phyloP scores from a whole-genome alignment of 179 eudicot genomes.

The Heliamphora pulchella region DNA sequence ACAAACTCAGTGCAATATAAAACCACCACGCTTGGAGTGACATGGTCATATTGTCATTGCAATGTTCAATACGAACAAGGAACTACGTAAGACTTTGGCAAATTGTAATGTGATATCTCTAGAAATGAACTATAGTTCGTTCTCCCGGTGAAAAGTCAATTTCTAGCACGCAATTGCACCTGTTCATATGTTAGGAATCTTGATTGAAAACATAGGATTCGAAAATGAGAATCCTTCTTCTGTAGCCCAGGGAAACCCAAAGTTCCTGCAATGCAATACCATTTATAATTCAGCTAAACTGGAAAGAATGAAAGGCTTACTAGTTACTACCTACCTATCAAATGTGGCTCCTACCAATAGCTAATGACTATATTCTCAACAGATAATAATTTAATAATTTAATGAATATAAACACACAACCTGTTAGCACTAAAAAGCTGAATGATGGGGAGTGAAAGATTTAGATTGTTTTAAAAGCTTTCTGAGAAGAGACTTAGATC shows the following conservation, averaged over 20 bases:
- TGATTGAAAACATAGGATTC: constrained; percentile 10
- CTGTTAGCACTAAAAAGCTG: not conserved
- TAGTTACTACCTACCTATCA: constrained; percentile 6
- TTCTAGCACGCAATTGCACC: constrained; percentile 15
- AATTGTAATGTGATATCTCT: not conserved
- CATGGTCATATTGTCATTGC: constrained; percentile 12
- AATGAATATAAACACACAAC: not conserved
- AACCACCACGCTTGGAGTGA: not conserved
- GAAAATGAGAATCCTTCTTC: constrained; percentile 19
- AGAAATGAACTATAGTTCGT: constrained; percentile 12
- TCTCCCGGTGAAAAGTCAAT: constrained; percentile 3
- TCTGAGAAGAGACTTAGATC: constrained; percentile 9
- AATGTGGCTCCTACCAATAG: constrained; percentile 7
- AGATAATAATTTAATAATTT: not conserved
- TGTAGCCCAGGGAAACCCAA: constrained; percentile 15
- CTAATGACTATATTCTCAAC: constrained; percentile 4
- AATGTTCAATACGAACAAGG: constrained; percentile 1
- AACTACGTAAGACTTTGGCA: constrained; percentile 8
- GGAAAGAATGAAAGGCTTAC: constrained; percentile 6
- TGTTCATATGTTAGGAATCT: constrained; percentile 13
- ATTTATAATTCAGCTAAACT: constrained; percentile 10
- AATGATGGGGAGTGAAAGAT: not conserved
- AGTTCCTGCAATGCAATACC: constrained; percentile 24
- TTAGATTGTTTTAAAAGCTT: not conserved
- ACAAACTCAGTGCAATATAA: constrained; percentile 12